Base-by-base conservation (phyloP, 352 stramenopile genomes). In the Globisporangium uncinulatum region DNA sequence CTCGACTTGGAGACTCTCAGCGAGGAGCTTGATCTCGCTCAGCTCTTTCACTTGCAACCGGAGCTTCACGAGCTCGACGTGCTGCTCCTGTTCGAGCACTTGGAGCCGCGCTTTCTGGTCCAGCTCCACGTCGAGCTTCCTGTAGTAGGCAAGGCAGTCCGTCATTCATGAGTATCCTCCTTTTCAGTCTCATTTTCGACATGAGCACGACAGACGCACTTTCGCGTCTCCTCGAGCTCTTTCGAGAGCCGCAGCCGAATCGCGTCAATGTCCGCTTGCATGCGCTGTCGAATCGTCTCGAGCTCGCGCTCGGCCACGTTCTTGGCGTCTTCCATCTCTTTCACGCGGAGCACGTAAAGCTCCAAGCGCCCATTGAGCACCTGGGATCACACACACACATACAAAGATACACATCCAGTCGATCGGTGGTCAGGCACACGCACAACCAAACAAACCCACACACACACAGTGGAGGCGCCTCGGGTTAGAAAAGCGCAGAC, bases 341-440 rank as follows among this genome's bases (percentile, higher is more conserved):
- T 94, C 44, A 92, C 81, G 65, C 79, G 81, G 42, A 90, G 62
- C 46, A 94, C 79, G 60, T 94, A 94, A 60, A 86, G 76, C 70
- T 92, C 83, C 31, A 94, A 75, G 21, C 83, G 81, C 32, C 74
- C 83, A 56, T 94, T 94, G 5, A 94, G 65, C 71, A 82, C 61
- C 82, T 89, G 52, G 32, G 63, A 29, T 29, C 24, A 29, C 24
- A 29, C 24, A 29, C 4, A 29, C 24, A 29, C 24, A 29, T 29
- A 4, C 24, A 29, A n/a, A n/a, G n/a, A n/a, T n/a, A n/a, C 4
- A 4, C 24, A 29, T 29, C 1, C 24, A 29, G 24, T 29, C 24
- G 24, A 29, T 29, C 2, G 24, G 24, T 29, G 24, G 24, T 29
- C 24, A 29, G 24, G 24, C 24, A 29, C 24, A 29, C 24, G 24